phyloP scores from a whole-genome alignment of 2,329 filamentous ascomycete genomes.

The Blumeria graminis region DNA sequence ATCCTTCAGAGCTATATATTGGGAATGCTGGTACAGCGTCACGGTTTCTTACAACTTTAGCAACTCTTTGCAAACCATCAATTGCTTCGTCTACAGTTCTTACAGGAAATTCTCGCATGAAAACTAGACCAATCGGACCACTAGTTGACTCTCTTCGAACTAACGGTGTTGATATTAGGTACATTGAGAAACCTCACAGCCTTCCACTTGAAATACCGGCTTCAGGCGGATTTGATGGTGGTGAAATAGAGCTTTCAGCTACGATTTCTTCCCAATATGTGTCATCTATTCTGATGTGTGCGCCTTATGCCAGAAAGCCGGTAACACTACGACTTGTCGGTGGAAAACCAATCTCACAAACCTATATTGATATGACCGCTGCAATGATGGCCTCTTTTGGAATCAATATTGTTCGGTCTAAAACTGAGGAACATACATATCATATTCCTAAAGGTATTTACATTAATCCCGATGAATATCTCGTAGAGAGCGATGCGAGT shows the following conservation, averaged over 20 bases:
- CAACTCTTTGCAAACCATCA: conserved; percentile 52
- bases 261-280: conserved; percentile 99
- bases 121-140: conserved; percentile 77
- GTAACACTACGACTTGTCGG: conserved; percentile 78
- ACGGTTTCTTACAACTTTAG: conserved; percentile 79
- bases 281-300: conserved; percentile 87
- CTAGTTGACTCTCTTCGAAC: conserved; percentile 70
- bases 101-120: conserved; percentile 91
- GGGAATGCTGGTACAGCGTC: conserved; percentile 94
- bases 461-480: conserved; percentile 61
- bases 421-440: conserved; percentile 70
- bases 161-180: conserved; percentile 74
- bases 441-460: conserved; percentile 74
- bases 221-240: conserved; percentile 60
- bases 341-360: conserved; percentile 91
- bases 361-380: conserved; percentile 97
- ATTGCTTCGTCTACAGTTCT: conserved; percentile 47
- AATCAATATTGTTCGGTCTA: conserved; percentile 51
- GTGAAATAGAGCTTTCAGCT: conserved; percentile 72
- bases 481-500: conserved; percentile 90
- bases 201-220: conserved; percentile 66
- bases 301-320: conserved; percentile 83
- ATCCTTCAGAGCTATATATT: conserved; percentile 57
- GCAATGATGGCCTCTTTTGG: conserved; percentile 94
- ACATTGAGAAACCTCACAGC: conserved; percentile 61